These are phyloP conservation scores for Fusarium sp. DNA, from an alignment of 2,329 filamentous ascomycete species.

Conservation along the genomic window DNA sequence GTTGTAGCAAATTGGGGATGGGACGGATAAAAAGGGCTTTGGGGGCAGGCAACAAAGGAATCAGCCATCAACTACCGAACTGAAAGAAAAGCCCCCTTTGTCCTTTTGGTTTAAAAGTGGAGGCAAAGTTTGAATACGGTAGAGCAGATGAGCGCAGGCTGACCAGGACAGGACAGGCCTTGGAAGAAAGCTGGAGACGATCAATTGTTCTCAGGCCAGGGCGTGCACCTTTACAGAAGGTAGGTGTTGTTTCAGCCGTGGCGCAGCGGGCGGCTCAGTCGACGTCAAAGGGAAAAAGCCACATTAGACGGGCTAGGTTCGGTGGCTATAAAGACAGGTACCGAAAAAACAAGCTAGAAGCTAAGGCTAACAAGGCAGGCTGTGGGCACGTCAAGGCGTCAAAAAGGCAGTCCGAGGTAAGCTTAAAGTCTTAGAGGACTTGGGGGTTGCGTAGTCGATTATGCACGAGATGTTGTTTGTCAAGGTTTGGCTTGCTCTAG, in stretches of 20 bases:
- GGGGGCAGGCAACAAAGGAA: neutral
- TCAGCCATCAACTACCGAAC: conserved; percentile 10
- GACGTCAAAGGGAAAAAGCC: neutral
- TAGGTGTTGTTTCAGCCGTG: conserved; percentile 29
- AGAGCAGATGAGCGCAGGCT: neutral
- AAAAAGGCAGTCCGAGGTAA: conserved; percentile 5
- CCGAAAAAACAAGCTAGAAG: neutral
- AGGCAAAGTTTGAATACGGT: neutral
- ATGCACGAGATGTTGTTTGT: conserved; percentile 3
- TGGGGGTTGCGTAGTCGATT: conserved; percentile 1
- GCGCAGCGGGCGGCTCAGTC: conserved; percentile 16
- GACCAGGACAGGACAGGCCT: neutral
- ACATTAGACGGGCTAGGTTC: neutral
- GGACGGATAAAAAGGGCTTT: conserved; percentile 3
- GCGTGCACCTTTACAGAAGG: neutral
- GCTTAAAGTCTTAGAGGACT: conserved; percentile 1
- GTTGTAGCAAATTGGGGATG: conserved; percentile 13
- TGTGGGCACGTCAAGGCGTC: neutral
- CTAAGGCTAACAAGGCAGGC: neutral
- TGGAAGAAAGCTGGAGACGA: conserved; percentile 1
- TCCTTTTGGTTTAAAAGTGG: conserved; percentile 22
- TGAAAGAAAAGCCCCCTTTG: conserved; percentile 20
- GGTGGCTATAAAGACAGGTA: neutral
- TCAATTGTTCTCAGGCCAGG: conserved; percentile 7
- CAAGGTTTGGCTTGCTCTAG: neutral